Evolutionary conservation across 768 basidiomycete genomes (phyloP), one percentile per base, ranked within the genome.

Genomic region (Cystofilobasidium capitatum): DNA sequence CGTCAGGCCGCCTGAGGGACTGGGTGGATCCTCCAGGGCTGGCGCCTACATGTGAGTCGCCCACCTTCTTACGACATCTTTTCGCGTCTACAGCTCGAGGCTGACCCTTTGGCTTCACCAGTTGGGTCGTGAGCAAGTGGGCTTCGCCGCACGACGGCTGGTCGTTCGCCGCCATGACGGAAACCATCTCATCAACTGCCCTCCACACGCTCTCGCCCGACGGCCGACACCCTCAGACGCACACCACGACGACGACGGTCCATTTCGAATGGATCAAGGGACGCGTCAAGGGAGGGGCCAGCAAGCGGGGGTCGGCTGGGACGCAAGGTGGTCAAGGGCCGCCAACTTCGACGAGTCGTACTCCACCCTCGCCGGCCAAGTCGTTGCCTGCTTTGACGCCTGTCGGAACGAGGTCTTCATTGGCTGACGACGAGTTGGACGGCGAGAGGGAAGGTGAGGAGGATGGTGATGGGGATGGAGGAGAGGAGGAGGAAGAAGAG

Each of bases 181-280:
- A 59, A 24, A 39, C 58, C 10, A 10, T 59, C 36, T 12, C n/a
- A n/a, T n/a, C n/a, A 5, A 10, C 7, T 5, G 6, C 39, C 60
- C 12, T 47, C 66, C 58, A 67, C 49, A 44, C 60, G 8, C 66
- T 62, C 14, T 63, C 62, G 16, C 40, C 62, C 54, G 59, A 33
- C 62, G 31, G 37, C 62, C 24, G 22, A 3, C 17, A 24, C 22
- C 24, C 24, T n/a, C 49, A 16, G 4, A 17, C n/a, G 47, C 47
- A 49, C 2, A 6, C 39, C 24, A 26, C 45, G 7, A n/a, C 51
- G 39, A 49, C 66, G 26, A 22, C n/a, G 17, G 60, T 62, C 29
- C 60, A 59, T n/a, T 67, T 67, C 33, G 66, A 67, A 37, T 67
- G 66, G 66, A 58, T 67, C 16, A 36, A 60, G 16, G 66, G 66